Percentiles rank a stretch among this genome's conserved stretches.
These are phyloP conservation scores for Cladobotryum mycophilum DNA, from an alignment of 2,329 filamentous ascomycete genomes.

Conservation along the genomic window DNA sequence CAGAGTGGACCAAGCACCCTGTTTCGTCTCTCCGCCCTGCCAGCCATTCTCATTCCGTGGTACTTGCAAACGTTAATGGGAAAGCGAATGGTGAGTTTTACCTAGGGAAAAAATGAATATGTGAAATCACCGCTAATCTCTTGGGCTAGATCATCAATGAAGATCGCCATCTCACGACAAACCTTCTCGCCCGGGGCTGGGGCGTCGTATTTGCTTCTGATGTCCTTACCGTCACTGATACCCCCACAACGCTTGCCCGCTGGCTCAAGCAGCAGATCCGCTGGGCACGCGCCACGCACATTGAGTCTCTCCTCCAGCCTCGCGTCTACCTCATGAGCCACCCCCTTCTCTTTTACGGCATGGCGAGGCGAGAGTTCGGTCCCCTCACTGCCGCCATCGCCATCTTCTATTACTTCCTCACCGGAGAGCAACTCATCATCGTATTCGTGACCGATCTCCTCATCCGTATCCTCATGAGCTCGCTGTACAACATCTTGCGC, in stretches of 20 bases:
- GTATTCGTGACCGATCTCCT: slow-evolving; percentile 15
- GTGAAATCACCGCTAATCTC: too few relatives aligned
- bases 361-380: slow-evolving; percentile 18
- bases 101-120: too few relatives aligned
- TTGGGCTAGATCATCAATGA: slow-evolving; percentile 19
- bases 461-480: slow-evolving; percentile 11
- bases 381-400: slow-evolving; percentile 16
- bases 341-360: slow-evolving; percentile 20
- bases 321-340: slow-evolving; percentile 19
- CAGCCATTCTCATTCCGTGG: slow-evolving; percentile 19
- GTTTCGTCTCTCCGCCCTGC: slow-evolving; percentile 18
- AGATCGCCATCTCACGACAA: slow-evolving; percentile 21
- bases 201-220: slow-evolving; percentile 23
- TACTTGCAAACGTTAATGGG: slow-evolving; percentile 19
- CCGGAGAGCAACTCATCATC: slow-evolving; percentile 13
- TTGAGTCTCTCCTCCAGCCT: slow-evolving; percentile 20
- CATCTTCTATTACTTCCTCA: slow-evolving; percentile 18
- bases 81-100: slow-evolving; percentile 14
- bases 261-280: slow-evolving; percentile 21
- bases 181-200: slow-evolving; percentile 21
- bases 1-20: slow-evolving; percentile 20
- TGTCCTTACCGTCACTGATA: slow-evolving; percentile 19
- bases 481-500: slow-evolving; percentile 16
- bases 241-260: slow-evolving; percentile 18
- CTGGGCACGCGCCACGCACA: slow-evolving; percentile 21